Base-by-base conservation (phyloP, 169 alveolate genomes). In the Plasmodium fragile region DNA sequence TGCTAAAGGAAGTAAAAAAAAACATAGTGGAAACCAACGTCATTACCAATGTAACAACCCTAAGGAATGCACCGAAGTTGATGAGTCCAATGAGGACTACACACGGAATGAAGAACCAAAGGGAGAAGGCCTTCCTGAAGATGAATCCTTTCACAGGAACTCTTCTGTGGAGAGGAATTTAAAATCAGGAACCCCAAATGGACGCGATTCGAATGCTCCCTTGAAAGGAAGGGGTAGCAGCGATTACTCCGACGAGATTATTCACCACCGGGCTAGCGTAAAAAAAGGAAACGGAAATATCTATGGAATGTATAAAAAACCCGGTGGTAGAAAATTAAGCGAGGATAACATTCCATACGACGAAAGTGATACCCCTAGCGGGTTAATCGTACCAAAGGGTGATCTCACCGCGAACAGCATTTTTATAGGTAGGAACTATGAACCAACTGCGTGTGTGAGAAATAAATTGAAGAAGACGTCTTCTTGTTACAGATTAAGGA, bases 401-500 rank as follows among this genome's bases (percentile, higher is more conserved):
- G 18, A 16, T 28, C 43, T 13, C 34, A n/a, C 1, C 30, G 59
- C 53, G 28, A 4, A 80, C 34, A 80, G 16, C 36, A 11, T 36
- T 81, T 28, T 81, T 49, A 18, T 13, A 81, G 53, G 34, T 45
- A 49, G 30, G 25, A 81, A 7, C 8, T 1, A 82, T 11, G 18
- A 82, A 36, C 41, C 69, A 75, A 80, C 34, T 45, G n/a, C 69
- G 39, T 5, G 49, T 2, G 32, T 30, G 52, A 83, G 52, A 41
- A 70, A 83, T 69, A 83, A 83, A 53, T 25, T 45, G 32, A 25
- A n/a, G 52, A 83, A 30, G 36, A 13, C 55, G 25, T 70, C 71
- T 18, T 82, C 92, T 69, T 6, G 18, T 43, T 41, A 70, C 71
- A 83, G 45, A 25, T 70, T 83, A 70, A 43, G 77, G 25, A 83